Evolutionary conservation across 2,329 filamentous ascomycete species (phyloP), one percentile per base, ranked within the genome.

Genomic region (Colletotrichum endophyticum): DNA sequence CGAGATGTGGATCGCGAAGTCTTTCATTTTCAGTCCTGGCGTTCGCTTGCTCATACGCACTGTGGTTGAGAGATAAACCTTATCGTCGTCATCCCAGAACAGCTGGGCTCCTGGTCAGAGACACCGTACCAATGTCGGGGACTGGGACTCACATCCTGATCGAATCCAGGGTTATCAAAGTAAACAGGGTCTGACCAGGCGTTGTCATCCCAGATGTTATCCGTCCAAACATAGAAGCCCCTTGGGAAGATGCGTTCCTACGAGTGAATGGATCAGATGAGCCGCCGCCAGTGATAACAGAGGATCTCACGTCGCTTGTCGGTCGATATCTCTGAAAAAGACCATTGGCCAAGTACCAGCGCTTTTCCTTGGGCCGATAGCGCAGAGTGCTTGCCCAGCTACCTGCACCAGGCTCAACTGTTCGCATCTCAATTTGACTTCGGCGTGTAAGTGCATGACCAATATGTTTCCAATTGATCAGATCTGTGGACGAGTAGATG

Each of bases 401-500:
- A 3, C 89, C 89, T 27, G 86, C 88, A 22, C 88, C 88, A 5
- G 89, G 88, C 63, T 90, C 89, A 34, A 88, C 84, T 0, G 88
- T 89, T 30, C 89, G 85, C 81, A 91, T 85, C 70, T 91, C 86
- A 15, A 91, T 82, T 80, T 91, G 89, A 53, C 84, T 87, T 61
- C 85, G 85, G 39, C 89, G 84, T 13, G 83, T 91, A 66, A 91
- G 83, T 3, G 88, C 89, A 77, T 91, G 87, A 6, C 86, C 87
- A 61, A 90, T 88, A n/a, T 91, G 85, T 8, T 83, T 83, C 89
- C 89, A 91, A 57, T 88, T 86, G 11, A 89, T 81, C 13, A 91
- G 84, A 77, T 91, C 87, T 1, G 83, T 88, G 25, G 89, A 91
- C 30, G 91, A 87, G 79, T 93, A 92, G 73, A 93, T 90, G 16